These are phyloP conservation scores for Dimargaris cristalligena DNA, from an alignment of 192 early-diverging fungal genomes.

Conservation along the genomic window DNA sequence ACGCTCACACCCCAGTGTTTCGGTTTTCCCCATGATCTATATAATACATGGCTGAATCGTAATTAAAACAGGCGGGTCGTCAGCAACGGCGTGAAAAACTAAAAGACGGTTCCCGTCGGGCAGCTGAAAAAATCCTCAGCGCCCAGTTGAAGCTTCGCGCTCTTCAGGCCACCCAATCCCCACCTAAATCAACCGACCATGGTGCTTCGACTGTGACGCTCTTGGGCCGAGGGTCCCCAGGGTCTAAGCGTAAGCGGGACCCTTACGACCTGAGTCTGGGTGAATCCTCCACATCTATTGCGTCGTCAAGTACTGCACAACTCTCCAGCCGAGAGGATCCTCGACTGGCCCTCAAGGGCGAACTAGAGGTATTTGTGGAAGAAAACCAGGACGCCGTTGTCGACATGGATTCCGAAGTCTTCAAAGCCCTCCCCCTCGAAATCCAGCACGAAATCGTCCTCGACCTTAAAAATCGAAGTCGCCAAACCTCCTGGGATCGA, in stretches of 20 bases:
- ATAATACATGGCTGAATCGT: too few relatives aligned
- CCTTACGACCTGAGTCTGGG: constrained; percentile 27
- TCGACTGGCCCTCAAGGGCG: constrained; percentile 27
- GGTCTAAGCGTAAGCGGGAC: constrained; percentile 30
- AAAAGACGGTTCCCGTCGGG: constrained; percentile 39
- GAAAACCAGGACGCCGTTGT: constrained; percentile 28
- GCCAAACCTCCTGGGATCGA: constrained; percentile 57
- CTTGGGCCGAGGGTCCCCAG: constrained; percentile 13
- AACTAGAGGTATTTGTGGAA: constrained; percentile 25
- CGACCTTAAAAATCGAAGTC: constrained; percentile 64
- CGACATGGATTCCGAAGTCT: constrained; percentile 66
- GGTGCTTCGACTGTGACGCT: background rate
- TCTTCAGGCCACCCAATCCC: constrained; percentile 16
- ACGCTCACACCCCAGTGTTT: too few relatives aligned
- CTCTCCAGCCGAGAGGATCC: constrained; percentile 19
- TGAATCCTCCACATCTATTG: too few relatives aligned
- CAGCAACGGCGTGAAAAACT: constrained; percentile 12
- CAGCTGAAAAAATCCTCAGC: constrained; percentile 69
- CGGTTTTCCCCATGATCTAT: too few relatives aligned
- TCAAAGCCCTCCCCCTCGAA: constrained; percentile 57
- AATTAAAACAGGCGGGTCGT: too few relatives aligned
- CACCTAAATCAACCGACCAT: constrained; percentile 1
- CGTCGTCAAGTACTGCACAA: too few relatives aligned
- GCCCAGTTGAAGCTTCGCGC: constrained; percentile 61
- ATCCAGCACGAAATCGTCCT: constrained; percentile 86